Percentiles rank a stretch among this genome's conserved stretches.
These are phyloP conservation scores for Isatis tinctoria DNA, from an alignment of 345 rosid genomes.

Conservation along the genomic window DNA sequence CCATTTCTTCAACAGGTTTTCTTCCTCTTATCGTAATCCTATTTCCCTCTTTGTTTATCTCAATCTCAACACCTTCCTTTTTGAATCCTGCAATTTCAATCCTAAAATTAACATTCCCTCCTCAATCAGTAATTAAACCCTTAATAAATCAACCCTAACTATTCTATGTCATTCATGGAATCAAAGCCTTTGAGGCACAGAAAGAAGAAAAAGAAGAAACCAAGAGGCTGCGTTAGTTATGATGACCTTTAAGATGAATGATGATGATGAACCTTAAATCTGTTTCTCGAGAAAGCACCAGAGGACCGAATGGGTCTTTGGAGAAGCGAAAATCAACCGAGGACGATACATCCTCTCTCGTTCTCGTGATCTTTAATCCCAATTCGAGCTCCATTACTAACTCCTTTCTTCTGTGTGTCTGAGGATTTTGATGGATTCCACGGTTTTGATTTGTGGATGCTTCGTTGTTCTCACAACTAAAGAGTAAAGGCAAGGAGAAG, in stretches of 20 bases:
- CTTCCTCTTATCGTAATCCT: constrained; percentile 48
- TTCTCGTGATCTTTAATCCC: constrained; percentile 66
- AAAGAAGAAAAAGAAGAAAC: not conserved
- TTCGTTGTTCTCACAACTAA: not conserved
- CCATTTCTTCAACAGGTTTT: constrained; percentile 70
- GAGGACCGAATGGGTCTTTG: constrained; percentile 49
- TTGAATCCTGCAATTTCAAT: constrained; percentile 48
- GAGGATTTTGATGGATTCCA: not conserved
- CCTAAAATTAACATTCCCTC: not conserved
- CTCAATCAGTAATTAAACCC: not conserved
- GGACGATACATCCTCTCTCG: constrained; percentile 57
- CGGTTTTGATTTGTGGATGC: not conserved
- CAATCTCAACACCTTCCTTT: constrained; percentile 53
- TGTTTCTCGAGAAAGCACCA: constrained; percentile 70
- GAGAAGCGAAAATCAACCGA: constrained; percentile 42
- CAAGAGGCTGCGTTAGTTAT: not conserved
- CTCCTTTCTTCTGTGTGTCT: not conserved
- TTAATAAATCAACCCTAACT: constrained; percentile 4
- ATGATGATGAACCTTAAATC: constrained; percentile 60
- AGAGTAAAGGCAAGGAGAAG: constrained; percentile 37
- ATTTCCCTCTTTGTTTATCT: constrained; percentile 64
- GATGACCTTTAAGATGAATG: constrained; percentile 65
- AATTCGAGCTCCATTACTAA: constrained; percentile 72
- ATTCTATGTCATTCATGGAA: not conserved
- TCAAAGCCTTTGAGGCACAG: not conserved